Evolutionary conservation across 2,329 filamentous ascomycete species (phyloP), one percentile per base, ranked within the genome.

Genomic region (Botryosphaeria agaves): DNA sequence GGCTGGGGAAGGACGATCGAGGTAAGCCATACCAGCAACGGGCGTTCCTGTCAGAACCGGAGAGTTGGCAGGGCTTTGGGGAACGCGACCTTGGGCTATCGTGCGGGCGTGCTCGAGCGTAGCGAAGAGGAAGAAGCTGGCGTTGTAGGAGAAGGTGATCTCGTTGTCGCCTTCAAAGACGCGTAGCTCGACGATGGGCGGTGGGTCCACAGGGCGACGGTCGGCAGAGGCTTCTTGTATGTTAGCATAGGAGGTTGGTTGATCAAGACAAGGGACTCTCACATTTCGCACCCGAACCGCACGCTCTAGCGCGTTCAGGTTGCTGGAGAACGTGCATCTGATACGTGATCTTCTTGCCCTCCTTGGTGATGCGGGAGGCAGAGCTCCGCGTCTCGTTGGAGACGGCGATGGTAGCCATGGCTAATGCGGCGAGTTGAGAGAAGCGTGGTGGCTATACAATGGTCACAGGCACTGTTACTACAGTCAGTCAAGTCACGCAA

Each of bases 101-200:
- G 74, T 71, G 21, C 85, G 79, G 17, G 83, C 79, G 43, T 82
- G 75, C 48, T 94, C 84, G 35, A 98, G 66, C 5, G 84, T 94
- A 30, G 85, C 82, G 46, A 83, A 95, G 24, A 95, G 74, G 58
- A 98, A 95, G 68, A 95, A 95, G 56, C 92, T 93, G 48, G 85
- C 85, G 48, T 92, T 87, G 62, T 94, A 92, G 35, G 73, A 69
- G 46, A 92, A 92, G 2, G 89, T 95, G 45, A 73, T 62, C 16
- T 73, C 69, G 7, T 54, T 38, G 12, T 56, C 50, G 31, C 76
- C 80, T 48, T 93, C 80, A 43, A 74, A 83, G 39, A 95, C 79
- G 40, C 76, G 77, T 37, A 98, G 64, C 55, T 92, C 82, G 23
- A 95, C 83, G 32, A 98, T 89, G 1, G 89, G 89, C 2, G 89